Conservation (phyloP, 345 rosid genomes). For the Litchi chinensis region DNA sequence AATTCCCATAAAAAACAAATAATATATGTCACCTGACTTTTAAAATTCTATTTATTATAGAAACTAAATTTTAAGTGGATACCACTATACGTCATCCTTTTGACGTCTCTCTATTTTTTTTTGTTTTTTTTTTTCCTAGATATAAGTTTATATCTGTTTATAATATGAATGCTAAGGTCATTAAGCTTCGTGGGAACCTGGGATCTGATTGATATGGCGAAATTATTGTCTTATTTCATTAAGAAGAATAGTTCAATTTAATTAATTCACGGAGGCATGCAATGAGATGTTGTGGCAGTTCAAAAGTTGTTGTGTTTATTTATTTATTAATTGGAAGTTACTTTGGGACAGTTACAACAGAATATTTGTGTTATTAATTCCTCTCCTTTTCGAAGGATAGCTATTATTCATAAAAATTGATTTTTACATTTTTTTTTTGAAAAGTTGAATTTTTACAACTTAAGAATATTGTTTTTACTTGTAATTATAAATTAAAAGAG, state of each 20-base stretch:
- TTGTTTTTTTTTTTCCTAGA: background rate
- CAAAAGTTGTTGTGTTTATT: background rate
- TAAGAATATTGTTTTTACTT: no score
- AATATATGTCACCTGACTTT: conserved; percentile 22
- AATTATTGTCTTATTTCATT: no score
- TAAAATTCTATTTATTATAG: conserved; percentile 4
- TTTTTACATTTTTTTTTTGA: no score
- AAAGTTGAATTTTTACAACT: no score
- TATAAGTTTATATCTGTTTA: background rate
- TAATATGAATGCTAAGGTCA: background rate
- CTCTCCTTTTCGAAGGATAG: no score
- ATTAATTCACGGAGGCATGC: background rate
- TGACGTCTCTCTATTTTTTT: background rate
- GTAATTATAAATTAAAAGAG: no score
- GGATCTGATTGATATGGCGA: background rate
- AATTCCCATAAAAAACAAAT: background rate
- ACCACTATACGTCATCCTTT: conserved; percentile 1
- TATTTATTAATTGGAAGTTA: background rate
- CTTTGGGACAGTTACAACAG: no score
- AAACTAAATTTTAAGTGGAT: conserved; percentile 4
- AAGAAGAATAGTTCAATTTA: no score
- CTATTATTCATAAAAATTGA: no score
- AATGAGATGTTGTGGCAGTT: background rate
- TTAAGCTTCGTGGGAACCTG: background rate
- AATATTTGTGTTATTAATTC: no score